Evolutionary conservation across 2,329 filamentous ascomycete species (phyloP).

Genomic region (Fusarium udum): DNA sequence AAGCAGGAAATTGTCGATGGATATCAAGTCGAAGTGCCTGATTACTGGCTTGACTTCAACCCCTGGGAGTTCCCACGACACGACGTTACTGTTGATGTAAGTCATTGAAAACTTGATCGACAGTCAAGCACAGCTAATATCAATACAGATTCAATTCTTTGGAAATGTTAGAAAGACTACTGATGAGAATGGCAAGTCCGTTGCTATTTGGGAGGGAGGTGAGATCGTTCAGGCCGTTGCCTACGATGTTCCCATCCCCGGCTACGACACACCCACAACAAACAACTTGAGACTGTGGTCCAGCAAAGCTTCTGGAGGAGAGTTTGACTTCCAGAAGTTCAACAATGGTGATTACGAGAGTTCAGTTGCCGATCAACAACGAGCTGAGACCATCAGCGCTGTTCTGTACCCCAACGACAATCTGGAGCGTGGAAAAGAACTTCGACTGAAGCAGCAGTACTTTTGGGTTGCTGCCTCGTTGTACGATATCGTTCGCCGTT

Average conservation of each 20-base stretch:
- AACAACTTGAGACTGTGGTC: slow-evolving; percentile 99
- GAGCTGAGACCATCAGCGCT: slow-evolving; percentile 97
- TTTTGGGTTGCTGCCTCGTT: slow-evolving; percentile 99
- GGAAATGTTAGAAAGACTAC: slow-evolving; percentile 80
- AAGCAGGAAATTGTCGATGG: slow-evolving; percentile 99
- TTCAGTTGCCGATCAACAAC: slow-evolving; percentile 97
- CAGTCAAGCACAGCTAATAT: slow-evolving; percentile 5
- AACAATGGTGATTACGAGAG: slow-evolving; percentile 98
- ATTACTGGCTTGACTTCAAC: slow-evolving; percentile 99
- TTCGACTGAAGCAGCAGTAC: slow-evolving; percentile 98
- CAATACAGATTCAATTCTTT: slow-evolving; percentile 85
- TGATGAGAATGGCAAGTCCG: slow-evolving; percentile 79
- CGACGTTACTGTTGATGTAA: slow-evolving; percentile 88
- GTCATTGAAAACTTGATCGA: slow-evolving; percentile 36
- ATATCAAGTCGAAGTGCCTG: slow-evolving; percentile 97
- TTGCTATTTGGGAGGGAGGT: slow-evolving; percentile 87
- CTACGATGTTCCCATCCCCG: slow-evolving; percentile 92
- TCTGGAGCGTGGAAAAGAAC: slow-evolving; percentile 93
- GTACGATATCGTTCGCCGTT: slow-evolving; percentile 94
- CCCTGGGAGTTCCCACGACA: slow-evolving; percentile 98
- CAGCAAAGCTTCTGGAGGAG: slow-evolving; percentile 94
- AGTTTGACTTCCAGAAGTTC: slow-evolving; percentile 99
- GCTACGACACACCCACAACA: slow-evolving; percentile 87
- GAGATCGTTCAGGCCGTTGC: slow-evolving; percentile 92
- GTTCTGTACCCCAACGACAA: slow-evolving; percentile 98